Base-by-base conservation (phyloP, 2,329 filamentous ascomycete species). In the Colletotrichum tropicicola region DNA sequence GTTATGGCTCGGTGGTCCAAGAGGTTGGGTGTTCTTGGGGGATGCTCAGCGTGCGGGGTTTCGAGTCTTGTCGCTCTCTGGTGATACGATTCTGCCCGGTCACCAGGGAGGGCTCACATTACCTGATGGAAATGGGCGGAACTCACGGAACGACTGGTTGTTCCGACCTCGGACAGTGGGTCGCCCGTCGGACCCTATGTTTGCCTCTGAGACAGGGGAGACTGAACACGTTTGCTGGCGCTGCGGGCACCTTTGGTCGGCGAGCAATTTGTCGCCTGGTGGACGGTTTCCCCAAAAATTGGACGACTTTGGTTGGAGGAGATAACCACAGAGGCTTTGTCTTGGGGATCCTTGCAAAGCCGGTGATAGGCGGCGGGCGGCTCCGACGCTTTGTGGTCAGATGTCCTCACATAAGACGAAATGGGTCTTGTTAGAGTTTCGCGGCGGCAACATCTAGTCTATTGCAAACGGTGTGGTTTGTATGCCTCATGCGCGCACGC, bases 151-250 rank as follows among this genome's bases (percentile, higher is more conserved):
- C 37, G 43, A 65, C 53, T 54, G 53, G 65, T 60, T 59, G 56
- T 60, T 68, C 64, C 66, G 64, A 67, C 44, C 41, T 67, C 63
- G 59, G 63, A 37, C 41, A 19, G 63, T 66, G 63, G 63, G 63
- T 64, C 57, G 23, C 47, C 37, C 37, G 10, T 54, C 59, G 41
- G 57, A 47, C 15, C 21, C 43, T 48, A 37, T 44, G 12, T 59
- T 13, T 55, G 21, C 17, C 25, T 48, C 19, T 56, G 58, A 56
- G 62, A 62, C 62, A 62, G 51, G 21, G 49, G 17, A 53, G 44
- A 37, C 27, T 49, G 51, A 25, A 52, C 35, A 56, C 57, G 28
- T 62, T 65, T 35, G 52, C 25, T 32, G 54, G 41, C 51, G 53
- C 28, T n/a, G 17, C 27, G 27, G 41, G 35, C 27, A 23, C n/a